A percentile compares a stretch with the other conserved stretches of the same genome.
phyloP scores from a whole-genome alignment of 2,329 filamentous ascomycete genomes.

The Cercospora janseana region DNA sequence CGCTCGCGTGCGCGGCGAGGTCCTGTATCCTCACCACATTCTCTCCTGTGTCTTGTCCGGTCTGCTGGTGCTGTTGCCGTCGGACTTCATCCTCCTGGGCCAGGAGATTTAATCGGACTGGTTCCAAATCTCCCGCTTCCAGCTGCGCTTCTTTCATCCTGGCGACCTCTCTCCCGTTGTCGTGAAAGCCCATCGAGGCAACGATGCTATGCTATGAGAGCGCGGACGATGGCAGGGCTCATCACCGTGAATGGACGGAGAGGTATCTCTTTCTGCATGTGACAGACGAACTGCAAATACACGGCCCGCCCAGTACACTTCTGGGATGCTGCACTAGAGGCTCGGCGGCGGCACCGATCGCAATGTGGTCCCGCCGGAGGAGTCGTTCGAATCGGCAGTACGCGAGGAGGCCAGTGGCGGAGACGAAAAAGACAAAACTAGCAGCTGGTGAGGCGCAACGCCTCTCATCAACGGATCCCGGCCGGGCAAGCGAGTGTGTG shows the following conservation, averaged over 20 bases:
- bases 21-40: slow-evolving; percentile 12
- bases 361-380: neutral
- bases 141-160: slow-evolving; percentile 25
- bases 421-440: neutral
- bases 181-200: slow-evolving; percentile 18
- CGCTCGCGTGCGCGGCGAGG: slow-evolving; percentile 11
- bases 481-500: neutral
- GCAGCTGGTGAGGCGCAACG: neutral
- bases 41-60: neutral
- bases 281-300: neutral
- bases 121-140: slow-evolving; percentile 27
- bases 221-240: neutral
- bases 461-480: neutral
- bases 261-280: slow-evolving; percentile 4
- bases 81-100: slow-evolving; percentile 25
- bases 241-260: slow-evolving; percentile 1
- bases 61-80: slow-evolving; percentile 19
- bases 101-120: slow-evolving; percentile 21
- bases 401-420: neutral
- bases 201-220: neutral
- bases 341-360: slow-evolving; percentile 11
- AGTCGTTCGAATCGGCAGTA: slow-evolving; percentile 1
- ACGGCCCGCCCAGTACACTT: neutral
- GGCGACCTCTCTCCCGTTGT: slow-evolving; percentile 16
- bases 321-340: slow-evolving; percentile 5